phyloP scores from a whole-genome alignment of 2,329 filamentous ascomycete species.

The Diaporthe helianthi region DNA sequence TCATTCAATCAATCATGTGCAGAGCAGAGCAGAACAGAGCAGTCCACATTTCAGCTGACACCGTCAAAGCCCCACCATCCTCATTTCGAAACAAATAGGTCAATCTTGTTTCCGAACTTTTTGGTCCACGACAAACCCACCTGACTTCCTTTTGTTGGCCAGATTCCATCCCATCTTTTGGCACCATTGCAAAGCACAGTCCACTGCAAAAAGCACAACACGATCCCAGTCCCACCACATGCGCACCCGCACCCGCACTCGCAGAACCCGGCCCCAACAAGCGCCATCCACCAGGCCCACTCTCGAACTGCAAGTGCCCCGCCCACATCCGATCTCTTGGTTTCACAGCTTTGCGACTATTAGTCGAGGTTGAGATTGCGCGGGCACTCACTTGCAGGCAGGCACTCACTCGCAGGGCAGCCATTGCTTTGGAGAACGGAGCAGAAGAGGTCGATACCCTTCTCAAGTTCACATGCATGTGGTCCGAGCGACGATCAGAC shows the following conservation, averaged over 20 bases:
- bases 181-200: neutral
- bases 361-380: neutral
- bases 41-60: constrained; percentile 10
- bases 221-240: constrained; percentile 14
- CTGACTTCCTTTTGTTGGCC: neutral
- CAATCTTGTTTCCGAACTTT: constrained; percentile 19
- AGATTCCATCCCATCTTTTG: constrained; percentile 10
- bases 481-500: constrained; percentile 22
- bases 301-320: constrained; percentile 5
- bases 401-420: too few relatives aligned
- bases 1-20: neutral
- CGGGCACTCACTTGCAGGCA: neutral
- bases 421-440: neutral
- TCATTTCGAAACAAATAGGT: constrained; percentile 16
- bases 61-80: neutral
- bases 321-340: constrained; percentile 20
- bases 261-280: too few relatives aligned
- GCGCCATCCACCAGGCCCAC: constrained; percentile 15
- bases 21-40: neutral
- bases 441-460: neutral
- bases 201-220: constrained; percentile 8
- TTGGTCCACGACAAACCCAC: neutral
- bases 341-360: neutral
- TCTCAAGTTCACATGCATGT: neutral
- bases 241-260: neutral